phyloP scores from a whole-genome alignment of 1,284 basidiomycete genomes.

The Ganoderma lucidum region DNA sequence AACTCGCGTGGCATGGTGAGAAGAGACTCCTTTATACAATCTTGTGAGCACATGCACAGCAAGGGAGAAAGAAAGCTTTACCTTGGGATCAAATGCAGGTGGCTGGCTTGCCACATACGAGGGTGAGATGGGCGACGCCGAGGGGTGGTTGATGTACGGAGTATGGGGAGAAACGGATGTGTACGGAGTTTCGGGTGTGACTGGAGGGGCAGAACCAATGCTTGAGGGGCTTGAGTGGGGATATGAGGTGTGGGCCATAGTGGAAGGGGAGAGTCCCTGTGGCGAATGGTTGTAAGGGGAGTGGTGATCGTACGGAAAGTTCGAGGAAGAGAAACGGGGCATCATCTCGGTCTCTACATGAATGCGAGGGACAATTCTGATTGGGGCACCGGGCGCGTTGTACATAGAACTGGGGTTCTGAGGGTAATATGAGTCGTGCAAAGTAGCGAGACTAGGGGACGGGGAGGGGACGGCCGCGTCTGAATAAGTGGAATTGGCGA shows the following conservation, averaged over 20 bases:
- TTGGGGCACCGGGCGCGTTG: background rate
- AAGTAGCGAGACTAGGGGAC: background rate
- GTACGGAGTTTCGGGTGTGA: constrained; percentile 23
- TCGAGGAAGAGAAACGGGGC: background rate
- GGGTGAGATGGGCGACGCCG: constrained; percentile 24
- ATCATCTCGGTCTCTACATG: constrained; percentile 23
- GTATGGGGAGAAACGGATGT: constrained; percentile 10
- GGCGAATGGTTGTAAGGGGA: constrained; percentile 19
- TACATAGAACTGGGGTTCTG: background rate
- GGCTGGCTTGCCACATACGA: constrained; percentile 9
- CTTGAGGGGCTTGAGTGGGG: constrained; percentile 25
- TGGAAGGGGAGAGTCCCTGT: constrained; percentile 10
- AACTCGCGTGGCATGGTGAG: constrained; percentile 5
- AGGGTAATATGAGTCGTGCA: constrained; percentile 15
- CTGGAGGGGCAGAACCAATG: constrained; percentile 20
- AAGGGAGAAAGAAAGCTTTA: background rate
- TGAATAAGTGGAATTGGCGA: background rate
- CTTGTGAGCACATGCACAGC: background rate
- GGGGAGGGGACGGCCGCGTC: constrained; percentile 2
- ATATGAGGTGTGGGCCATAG: constrained; percentile 8
- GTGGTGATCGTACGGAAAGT: constrained; percentile 10
- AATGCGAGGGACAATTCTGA: constrained; percentile 21
- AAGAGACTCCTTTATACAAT: background rate
- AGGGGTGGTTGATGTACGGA: constrained; percentile 21
- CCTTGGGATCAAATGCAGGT: constrained; percentile 13